Conservation (phyloP, 768 basidiomycete genomes). For the Tulasnella sp. region DNA sequence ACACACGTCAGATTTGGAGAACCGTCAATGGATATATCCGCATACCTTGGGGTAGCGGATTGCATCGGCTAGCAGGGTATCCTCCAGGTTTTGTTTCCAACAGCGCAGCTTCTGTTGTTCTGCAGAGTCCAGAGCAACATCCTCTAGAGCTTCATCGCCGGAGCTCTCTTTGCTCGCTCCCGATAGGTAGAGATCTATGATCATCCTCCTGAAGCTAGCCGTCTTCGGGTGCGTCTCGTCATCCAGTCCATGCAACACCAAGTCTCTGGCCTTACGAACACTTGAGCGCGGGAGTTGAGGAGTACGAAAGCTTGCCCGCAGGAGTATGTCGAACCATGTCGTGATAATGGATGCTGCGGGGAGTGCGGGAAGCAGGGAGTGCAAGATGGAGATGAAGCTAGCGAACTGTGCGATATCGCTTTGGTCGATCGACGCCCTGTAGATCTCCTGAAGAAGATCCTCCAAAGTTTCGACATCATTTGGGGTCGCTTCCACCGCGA, state of each 20-base stretch:
- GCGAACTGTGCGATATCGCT: constrained; percentile 51
- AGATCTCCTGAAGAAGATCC: constrained; percentile 54
- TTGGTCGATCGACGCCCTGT: constrained; percentile 55
- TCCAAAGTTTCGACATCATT: constrained; percentile 39
- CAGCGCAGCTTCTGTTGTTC: constrained; percentile 48
- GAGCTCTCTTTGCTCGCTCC: constrained; percentile 70
- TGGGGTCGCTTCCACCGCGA: neutral
- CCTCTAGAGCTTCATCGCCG: constrained; percentile 61
- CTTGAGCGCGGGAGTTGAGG: constrained; percentile 51
- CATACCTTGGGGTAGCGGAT: constrained; percentile 54
- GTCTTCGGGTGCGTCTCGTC: constrained; percentile 38
- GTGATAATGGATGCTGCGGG: constrained; percentile 58
- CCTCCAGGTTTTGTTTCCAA: constrained; percentile 75
- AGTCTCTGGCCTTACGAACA: constrained; percentile 57
- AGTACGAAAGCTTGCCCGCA: constrained; percentile 69
- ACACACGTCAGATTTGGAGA: neutral
- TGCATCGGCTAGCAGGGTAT: constrained; percentile 57
- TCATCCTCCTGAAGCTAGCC: constrained; percentile 51
- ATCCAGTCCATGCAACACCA: constrained; percentile 53
- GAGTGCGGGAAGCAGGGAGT: constrained; percentile 50
- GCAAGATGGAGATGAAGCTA: constrained; percentile 54
- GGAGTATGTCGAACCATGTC: constrained; percentile 69
- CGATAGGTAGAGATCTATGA: constrained; percentile 67
- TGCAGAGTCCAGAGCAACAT: constrained; percentile 53
- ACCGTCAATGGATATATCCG: neutral